These are phyloP conservation scores for Clitocybe nebularis DNA, from an alignment of 1,284 basidiomycete species.

Conservation along the genomic window DNA sequence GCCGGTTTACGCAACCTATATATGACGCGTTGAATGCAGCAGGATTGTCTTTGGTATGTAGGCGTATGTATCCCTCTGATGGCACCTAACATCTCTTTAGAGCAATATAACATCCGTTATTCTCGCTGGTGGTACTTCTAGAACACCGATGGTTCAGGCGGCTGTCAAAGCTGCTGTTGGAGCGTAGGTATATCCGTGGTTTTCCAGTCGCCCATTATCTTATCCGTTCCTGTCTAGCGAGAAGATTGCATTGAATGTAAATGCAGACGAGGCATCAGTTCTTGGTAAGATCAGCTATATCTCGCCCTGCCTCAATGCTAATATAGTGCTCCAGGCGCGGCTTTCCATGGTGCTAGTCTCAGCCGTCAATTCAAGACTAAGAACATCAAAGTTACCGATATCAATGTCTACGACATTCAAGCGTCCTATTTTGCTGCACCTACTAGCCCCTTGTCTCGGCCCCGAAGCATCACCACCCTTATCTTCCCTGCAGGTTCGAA, in stretches of 20 bases:
- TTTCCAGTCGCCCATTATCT: not conserved
- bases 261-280: constrained; percentile 95
- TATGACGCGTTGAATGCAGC: constrained; percentile 71
- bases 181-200: constrained; percentile 42
- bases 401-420: constrained; percentile 69
- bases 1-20: constrained; percentile 72
- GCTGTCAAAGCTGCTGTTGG: constrained; percentile 77
- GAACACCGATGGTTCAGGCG: constrained; percentile 89
- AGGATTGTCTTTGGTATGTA: constrained; percentile 58
- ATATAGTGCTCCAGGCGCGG: constrained; percentile 55
- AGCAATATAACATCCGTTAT: constrained; percentile 85
- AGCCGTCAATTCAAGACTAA: constrained; percentile 96
- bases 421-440: constrained; percentile 69
- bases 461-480: constrained; percentile 66
- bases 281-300: constrained; percentile 49
- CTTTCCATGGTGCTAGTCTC: constrained; percentile 86
- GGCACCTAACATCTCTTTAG: constrained; percentile 28
- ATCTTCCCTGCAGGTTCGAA: constrained; percentile 77
- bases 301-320: constrained; percentile 2
- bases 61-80: not conserved
- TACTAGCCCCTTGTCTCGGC: constrained; percentile 41
- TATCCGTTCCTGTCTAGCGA: constrained; percentile 37
- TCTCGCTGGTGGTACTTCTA: constrained; percentile 84
- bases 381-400: constrained; percentile 82
- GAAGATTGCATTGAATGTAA: constrained; percentile 91